Conservation (phyloP, 331 rosid species). For the Malus hybrid region DNA sequence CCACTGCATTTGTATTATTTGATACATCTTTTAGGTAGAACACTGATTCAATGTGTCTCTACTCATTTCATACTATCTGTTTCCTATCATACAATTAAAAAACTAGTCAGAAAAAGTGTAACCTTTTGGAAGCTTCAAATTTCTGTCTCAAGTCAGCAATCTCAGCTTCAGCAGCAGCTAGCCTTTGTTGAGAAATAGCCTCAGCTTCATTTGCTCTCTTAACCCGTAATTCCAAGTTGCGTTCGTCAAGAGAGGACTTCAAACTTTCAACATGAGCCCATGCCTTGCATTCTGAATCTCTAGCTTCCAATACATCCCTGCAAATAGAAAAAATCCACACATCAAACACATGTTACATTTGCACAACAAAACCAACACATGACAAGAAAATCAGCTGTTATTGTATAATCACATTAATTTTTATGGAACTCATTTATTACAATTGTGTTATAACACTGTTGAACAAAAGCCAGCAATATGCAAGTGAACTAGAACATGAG, state of each 20-base stretch:
- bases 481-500: background rate
- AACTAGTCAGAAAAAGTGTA: background rate
- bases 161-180: slow-evolving; percentile 97
- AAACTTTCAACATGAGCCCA: slow-evolving; percentile 81
- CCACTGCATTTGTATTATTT: background rate
- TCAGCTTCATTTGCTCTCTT: slow-evolving; percentile 91
- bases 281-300: slow-evolving; percentile 76
- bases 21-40: background rate
- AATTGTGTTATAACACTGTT: background rate
- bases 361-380: background rate
- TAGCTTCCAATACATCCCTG: slow-evolving; percentile 79
- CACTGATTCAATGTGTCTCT: background rate
- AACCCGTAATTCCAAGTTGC: slow-evolving; percentile 75
- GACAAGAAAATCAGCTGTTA: background rate
- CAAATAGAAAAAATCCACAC: slow-evolving; percentile 13
- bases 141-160: slow-evolving; percentile 70
- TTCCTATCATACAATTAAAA: no score
- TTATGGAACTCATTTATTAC: background rate
- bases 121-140: slow-evolving; percentile 78
- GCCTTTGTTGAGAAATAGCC: slow-evolving; percentile 83
- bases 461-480: background rate
- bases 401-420: background rate
- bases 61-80: background rate
- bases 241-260: slow-evolving; percentile 83
- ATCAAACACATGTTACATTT: background rate